Base-by-base conservation (phyloP, 495 filamentous ascomycete species). In the Lineolata rhizophorae region DNA sequence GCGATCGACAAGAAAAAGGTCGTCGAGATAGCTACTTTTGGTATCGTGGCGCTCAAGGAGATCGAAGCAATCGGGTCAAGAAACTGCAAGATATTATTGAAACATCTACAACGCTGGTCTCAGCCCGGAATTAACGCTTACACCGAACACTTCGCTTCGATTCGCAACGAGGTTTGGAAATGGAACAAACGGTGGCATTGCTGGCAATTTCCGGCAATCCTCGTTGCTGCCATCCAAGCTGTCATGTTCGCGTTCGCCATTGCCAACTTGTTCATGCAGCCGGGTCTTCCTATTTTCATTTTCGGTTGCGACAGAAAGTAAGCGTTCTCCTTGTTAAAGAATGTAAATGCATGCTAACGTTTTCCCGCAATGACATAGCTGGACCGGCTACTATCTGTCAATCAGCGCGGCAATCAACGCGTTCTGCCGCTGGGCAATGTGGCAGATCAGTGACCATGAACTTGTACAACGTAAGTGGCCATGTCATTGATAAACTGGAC, bases 381-480 rank as follows among this genome's bases (percentile, higher is more conserved):
- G 40, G 40, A 42, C 37, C 6, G 37, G 31, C 12, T 14, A 21
- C 6, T 42, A 41, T 17, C 32, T 42, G 14, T 4, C 10, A 22
- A 13, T 36, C 20, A 40, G 38, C 21, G 40, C 40, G 4, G 33
- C 12, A 9, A 27, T 31, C 13, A 41, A 37, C 20, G 27, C 39
- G 8, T 3, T 37, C 4, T 29, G 37, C 21, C 39, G 41, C 3
- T 27, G 18, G 5, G 8, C 27, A 4, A 18, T 37, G 20, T 44
- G 41, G 41, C 12, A 44, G 22, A n/a, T 14, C 8, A 19, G 33
- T 16, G 15, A 42, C 22, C 41, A 44, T 34, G 41, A 44, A 30
- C 9, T n/a, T 18, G 39, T 41, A 9, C 36, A 37, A 17, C 19
- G 34, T 34, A 24, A 31, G 25, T 14, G n/a, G n/a, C n/a, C n/a